Conservation (phyloP, 1,284 basidiomycete genomes). For the Cryptococcus depauperatus region DNA sequence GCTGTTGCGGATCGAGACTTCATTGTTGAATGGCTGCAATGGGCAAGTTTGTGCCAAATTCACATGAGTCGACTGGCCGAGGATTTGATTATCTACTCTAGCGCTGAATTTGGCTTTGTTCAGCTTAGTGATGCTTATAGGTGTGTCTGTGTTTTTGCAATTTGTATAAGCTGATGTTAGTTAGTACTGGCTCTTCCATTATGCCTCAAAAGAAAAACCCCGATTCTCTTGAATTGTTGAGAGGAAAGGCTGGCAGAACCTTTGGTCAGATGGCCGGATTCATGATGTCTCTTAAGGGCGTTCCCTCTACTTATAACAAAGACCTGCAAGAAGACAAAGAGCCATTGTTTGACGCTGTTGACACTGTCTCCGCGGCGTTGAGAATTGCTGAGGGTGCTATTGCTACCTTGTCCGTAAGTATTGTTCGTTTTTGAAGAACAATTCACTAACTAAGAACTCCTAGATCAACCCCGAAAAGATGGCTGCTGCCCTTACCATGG, state of each 20-base stretch:
- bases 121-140: slow-evolving; percentile 92
- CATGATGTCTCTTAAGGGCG: slow-evolving; percentile 92
- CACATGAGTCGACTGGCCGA: slow-evolving; percentile 92
- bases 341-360: slow-evolving; percentile 87
- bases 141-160: slow-evolving; percentile 45
- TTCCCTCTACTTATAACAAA: slow-evolving; percentile 98
- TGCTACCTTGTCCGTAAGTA: slow-evolving; percentile 68
- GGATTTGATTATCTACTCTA: slow-evolving; percentile 93
- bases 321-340: slow-evolving; percentile 98
- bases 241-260: slow-evolving; percentile 88
- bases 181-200: slow-evolving; percentile 91
- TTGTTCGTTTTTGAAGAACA: background rate
- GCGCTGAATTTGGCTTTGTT: slow-evolving; percentile 93
- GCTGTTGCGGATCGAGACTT: slow-evolving; percentile 96
- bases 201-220: slow-evolving; percentile 99
- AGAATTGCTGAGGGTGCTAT: slow-evolving; percentile 91
- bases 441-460: background rate
- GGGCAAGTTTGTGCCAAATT: slow-evolving; percentile 82
- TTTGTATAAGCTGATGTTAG: slow-evolving; percentile 3
- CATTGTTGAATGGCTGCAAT: slow-evolving; percentile 93
- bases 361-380: slow-evolving; percentile 77
- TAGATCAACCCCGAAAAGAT: slow-evolving; percentile 85
- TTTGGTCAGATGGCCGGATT: slow-evolving; percentile 98
- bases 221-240: slow-evolving; percentile 85
- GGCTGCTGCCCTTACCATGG: slow-evolving; percentile 82